Evolutionary conservation across 768 basidiomycete genomes (phyloP).

Genomic region (Galerina sulciceps): DNA sequence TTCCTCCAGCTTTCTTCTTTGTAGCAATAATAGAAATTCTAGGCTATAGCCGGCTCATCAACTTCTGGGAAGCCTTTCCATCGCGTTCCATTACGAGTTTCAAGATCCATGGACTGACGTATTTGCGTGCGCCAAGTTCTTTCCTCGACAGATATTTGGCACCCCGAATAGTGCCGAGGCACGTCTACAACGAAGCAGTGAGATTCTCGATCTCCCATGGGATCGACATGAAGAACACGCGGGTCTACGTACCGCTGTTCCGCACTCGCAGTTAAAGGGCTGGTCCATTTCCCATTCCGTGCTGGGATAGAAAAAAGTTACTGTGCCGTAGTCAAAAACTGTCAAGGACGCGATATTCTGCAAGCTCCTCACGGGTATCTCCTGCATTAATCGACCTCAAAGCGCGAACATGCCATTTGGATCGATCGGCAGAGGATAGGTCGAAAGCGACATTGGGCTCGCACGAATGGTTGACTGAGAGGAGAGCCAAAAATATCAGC

Average conservation of each 20-base stretch:
- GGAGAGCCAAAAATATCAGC: not conserved
- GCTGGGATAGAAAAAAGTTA: constrained; percentile 69
- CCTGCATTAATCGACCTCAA: constrained; percentile 41
- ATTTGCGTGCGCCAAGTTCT: constrained; percentile 39
- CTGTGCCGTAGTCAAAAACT: constrained; percentile 17
- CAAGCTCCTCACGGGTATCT: constrained; percentile 34
- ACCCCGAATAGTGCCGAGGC: constrained; percentile 48
- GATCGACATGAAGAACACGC: too few species aligned
- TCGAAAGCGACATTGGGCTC: constrained; percentile 62
- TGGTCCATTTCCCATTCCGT: constrained; percentile 76
- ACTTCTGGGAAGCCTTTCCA: constrained; percentile 9
- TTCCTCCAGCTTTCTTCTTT: not conserved
- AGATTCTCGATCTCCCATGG: too few species aligned
- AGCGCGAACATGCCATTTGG: constrained; percentile 54
- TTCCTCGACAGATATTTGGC: constrained; percentile 45
- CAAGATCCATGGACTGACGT: constrained; percentile 48
- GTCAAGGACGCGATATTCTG: not conserved
- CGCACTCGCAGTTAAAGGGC: constrained; percentile 60
- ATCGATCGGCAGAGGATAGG: constrained; percentile 42
- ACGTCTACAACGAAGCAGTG: constrained; percentile 35
- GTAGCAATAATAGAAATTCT: constrained; percentile 3
- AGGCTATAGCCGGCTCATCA: constrained; percentile 6
- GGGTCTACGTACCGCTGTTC: constrained; percentile 34
- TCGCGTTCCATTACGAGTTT: constrained; percentile 32
- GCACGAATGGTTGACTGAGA: constrained; percentile 64